phyloP scores from a whole-genome alignment of 2,329 filamentous ascomycete genomes.

The Diaporthe sp. region DNA sequence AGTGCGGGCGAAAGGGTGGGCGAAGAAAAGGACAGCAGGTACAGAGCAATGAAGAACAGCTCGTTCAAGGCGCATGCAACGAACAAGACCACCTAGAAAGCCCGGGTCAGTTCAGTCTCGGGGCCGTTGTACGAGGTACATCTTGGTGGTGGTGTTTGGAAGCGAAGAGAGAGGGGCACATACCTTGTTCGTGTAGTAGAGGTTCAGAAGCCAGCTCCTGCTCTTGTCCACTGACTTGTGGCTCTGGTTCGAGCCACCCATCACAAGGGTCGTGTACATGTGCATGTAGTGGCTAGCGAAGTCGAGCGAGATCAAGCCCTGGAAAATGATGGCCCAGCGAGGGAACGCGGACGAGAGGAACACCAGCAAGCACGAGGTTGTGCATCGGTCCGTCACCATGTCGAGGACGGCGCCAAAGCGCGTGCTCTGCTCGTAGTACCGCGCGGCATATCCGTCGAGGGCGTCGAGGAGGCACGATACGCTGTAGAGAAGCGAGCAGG shows the following conservation, averaged over 20 bases:
- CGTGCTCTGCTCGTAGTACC: slow-evolving; percentile 89
- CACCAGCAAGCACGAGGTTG: slow-evolving; percentile 92
- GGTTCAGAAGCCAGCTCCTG: slow-evolving; percentile 88
- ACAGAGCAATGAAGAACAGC: slow-evolving; percentile 97
- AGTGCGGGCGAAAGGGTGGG: slow-evolving; percentile 89
- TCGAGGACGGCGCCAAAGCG: slow-evolving; percentile 96
- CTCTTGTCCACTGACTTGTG: slow-evolving; percentile 95
- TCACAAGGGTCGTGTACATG: slow-evolving; percentile 95
- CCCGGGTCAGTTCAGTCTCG: slow-evolving; percentile 32
- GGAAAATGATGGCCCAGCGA: slow-evolving; percentile 93
- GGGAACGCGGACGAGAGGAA: slow-evolving; percentile 96
- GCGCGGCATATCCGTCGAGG: slow-evolving; percentile 92
- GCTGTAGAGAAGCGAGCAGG: slow-evolving; percentile 90
- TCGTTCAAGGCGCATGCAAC: slow-evolving; percentile 92
- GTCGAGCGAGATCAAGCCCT: slow-evolving; percentile 91
- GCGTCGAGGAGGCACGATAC: slow-evolving; percentile 96
- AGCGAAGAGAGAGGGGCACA: slow-evolving; percentile 39
- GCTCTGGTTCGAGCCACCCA: slow-evolving; percentile 82
- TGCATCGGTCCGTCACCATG: slow-evolving; percentile 99
- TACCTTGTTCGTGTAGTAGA: slow-evolving; percentile 98
- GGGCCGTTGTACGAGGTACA: too few species aligned
- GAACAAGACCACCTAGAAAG: slow-evolving; percentile 84
- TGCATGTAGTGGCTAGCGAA: slow-evolving; percentile 98
- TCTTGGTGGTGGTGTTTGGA: neutral
- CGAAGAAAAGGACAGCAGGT: slow-evolving; percentile 96